Conservation (phyloP, 2,329 filamentous ascomycete genomes). For the Zopfia rhizophila region DNA sequence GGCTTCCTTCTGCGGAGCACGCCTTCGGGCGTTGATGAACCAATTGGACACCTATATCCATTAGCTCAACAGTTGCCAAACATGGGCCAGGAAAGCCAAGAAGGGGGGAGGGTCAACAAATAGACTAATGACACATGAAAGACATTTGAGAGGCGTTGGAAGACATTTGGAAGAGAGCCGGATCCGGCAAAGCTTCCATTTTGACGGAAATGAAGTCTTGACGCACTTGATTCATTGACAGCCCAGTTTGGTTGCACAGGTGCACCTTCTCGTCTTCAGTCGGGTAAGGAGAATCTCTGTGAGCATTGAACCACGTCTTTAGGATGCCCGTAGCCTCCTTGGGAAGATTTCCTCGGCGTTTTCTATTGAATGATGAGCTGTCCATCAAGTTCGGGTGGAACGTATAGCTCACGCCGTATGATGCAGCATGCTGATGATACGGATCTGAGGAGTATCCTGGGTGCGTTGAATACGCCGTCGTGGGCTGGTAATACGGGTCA, state of each 20-base stretch:
- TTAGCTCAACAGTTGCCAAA: conserved; percentile 23
- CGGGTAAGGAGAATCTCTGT: conserved; percentile 76
- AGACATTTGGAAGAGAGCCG: background rate
- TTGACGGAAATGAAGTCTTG: conserved; percentile 5
- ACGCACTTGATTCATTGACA: conserved; percentile 77
- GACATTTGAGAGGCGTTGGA: conserved; percentile 62
- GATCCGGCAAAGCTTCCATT: background rate
- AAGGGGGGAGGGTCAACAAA: conserved; percentile 12
- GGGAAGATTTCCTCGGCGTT: conserved; percentile 84
- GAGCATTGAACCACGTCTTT: conserved; percentile 75
- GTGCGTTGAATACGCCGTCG: conserved; percentile 24
- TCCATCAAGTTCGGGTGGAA: conserved; percentile 44
- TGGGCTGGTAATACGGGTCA: conserved; percentile 30
- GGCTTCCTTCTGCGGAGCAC: conserved; percentile 51
- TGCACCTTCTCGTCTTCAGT: conserved; percentile 89
- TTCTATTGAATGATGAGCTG: conserved; percentile 53
- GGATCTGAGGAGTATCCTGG: conserved; percentile 27
- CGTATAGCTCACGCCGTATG: conserved; percentile 31
- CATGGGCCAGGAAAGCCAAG: background rate
- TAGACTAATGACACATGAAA: conserved; percentile 29
- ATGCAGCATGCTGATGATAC: conserved; percentile 22
- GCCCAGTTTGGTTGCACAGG: conserved; percentile 77
- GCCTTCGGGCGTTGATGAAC: conserved; percentile 81
- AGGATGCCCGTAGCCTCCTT: conserved; percentile 88
- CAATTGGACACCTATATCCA: conserved; percentile 73